Evolutionary conservation across 129 eudicot genomes (phyloP), one percentile per base, ranked within the genome.

Genomic region (Saposhnikovia divaricata): DNA sequence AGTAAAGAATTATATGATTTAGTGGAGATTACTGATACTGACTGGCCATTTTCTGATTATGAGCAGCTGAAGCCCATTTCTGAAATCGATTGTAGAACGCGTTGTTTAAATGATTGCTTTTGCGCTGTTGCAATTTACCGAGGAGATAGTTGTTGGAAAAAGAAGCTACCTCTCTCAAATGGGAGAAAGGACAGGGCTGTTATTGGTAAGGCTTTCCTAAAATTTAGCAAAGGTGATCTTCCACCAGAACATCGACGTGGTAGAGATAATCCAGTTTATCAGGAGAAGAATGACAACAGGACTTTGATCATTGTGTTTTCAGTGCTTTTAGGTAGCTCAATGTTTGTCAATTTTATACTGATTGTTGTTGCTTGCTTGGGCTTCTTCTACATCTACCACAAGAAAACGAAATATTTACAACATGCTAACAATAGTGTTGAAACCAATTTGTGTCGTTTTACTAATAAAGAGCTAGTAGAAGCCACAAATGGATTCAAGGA

Each of bases 101-200:
- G 80, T 72, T 91, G 92, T 40, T 77, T 80, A 68, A 68, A 84
- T 44, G 97, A 91, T 77, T 87, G 90, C 38, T 79, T 91, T 51
- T 89, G 97, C 76, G 89, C 80, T 43, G 93, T 77, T 47, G 88
- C 82, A 10, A 78, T 86, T 53, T 86, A 48, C 5, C 18, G 18
- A 48, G 53, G 18, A 48, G 53, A 37, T 45, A 40, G 78, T 9
- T 89, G 97, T 79, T 89, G 89, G 43, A 13, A 66, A 31, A 66
- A 66, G 40, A 66, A 31, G 18, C 53, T 48, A 12, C 53, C 53
- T 48, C 53, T 48, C 53, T 48, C 53, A 48, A 14, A 48, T 13
- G 18, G 53, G 18, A 48, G 18, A 4, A 3, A 28, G 19, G 80
- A 59, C 81, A 1, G 89, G 85, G 77, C 77, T 12, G 83, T 68